phyloP scores from a whole-genome alignment of 805 yeast genomes.

The Cyberlindnera mycetangii region DNA sequence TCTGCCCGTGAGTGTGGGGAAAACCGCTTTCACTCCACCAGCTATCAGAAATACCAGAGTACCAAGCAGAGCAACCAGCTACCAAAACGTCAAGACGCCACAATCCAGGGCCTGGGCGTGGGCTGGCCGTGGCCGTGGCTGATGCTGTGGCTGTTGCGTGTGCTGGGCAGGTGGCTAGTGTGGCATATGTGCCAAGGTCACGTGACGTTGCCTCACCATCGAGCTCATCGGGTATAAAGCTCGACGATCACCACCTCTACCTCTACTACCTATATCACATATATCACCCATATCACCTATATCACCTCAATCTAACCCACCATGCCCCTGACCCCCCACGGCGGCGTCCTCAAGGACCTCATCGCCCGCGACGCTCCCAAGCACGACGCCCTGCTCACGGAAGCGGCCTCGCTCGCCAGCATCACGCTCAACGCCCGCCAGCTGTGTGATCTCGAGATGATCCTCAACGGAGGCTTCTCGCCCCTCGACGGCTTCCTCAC shows the following conservation, averaged over 20 bases:
- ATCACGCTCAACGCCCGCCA: conserved; percentile 76
- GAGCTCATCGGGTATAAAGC: neutral
- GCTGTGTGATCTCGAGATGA: conserved; percentile 88
- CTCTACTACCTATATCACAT: no score
- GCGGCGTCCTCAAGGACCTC: conserved; percentile 84
- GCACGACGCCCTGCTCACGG: conserved; percentile 52
- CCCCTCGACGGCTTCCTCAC: conserved; percentile 68
- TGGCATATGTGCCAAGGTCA: conserved; percentile 9
- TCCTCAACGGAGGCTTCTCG: conserved; percentile 91
- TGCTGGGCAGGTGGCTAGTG: conserved; percentile 4
- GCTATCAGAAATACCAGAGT: no score
- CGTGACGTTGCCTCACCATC: conserved; percentile 11
- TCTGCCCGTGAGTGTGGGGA: no score
- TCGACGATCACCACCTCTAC: no score
- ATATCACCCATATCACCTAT: neutral
- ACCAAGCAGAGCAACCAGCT: no score
- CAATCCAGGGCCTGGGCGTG: no score
- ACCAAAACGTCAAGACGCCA: no score
- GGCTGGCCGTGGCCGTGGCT: conserved; percentile 7
- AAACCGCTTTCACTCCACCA: no score
- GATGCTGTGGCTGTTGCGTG: conserved; percentile 1
- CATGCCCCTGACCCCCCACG: conserved; percentile 80
- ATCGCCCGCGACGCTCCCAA: conserved; percentile 74
- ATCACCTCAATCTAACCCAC: neutral
- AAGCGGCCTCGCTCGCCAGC: conserved; percentile 47